A percentile compares a stretch with the other conserved stretches of the same genome.
These are phyloP conservation scores for Pseudonitzschia delicatissima DNA, from an alignment of 108 stramenopile genomes.

Conservation along the genomic window DNA sequence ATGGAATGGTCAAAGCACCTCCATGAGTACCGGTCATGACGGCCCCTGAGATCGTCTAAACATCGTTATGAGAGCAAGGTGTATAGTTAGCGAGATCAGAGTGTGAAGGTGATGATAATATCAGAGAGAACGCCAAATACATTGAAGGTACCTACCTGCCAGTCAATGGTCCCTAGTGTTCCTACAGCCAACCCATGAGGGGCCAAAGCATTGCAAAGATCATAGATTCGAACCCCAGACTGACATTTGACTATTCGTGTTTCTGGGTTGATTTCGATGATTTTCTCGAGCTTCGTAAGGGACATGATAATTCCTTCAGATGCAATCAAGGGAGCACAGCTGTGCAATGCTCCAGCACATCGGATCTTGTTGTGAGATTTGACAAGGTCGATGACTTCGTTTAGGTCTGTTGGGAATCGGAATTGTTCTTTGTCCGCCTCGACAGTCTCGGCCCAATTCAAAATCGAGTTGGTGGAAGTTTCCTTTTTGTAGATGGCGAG, in stretches of 20 bases:
- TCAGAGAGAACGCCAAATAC: too few species aligned
- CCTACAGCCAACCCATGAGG: constrained; percentile 11
- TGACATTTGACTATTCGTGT: not conserved
- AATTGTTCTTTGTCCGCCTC: not conserved
- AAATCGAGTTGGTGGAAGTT: too few species aligned
- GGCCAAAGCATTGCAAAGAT: constrained; percentile 9
- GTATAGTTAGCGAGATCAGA: too few species aligned
- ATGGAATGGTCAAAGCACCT: constrained; percentile 12
- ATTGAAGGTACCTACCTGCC: too few species aligned
- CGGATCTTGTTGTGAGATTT: constrained; percentile 3
- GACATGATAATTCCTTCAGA: constrained; percentile 20
- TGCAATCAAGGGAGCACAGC: constrained; percentile 15
- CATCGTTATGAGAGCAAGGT: too few species aligned
- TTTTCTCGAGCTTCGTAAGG: constrained; percentile 14
- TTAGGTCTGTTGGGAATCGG: not conserved
- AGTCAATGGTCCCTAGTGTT: constrained; percentile 18
- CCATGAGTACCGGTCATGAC: constrained; percentile 25
- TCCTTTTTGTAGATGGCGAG: too few species aligned
- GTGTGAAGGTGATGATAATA: too few species aligned
- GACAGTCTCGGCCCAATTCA: constrained; percentile 11
- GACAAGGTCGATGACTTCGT: constrained; percentile 12
- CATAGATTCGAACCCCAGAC: constrained; percentile 8
- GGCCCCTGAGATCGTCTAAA: constrained; percentile 21
- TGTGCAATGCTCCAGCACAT: constrained; percentile 12
- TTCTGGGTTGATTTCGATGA: constrained; percentile 11